Conservation (phyloP, 306 rosid species). For the Dryas drummondii region DNA sequence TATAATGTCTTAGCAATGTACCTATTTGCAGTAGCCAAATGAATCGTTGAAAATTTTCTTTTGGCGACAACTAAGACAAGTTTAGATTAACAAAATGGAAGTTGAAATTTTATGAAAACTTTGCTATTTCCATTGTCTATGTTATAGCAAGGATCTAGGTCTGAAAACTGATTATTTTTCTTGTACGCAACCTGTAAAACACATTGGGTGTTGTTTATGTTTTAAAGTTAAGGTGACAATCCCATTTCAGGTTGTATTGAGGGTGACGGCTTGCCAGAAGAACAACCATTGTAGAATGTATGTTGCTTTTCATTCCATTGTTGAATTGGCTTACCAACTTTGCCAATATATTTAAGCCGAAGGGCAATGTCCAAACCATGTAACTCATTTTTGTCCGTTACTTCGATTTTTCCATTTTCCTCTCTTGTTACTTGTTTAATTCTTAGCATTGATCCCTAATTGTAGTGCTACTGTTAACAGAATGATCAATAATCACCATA, state of each 20-base stretch:
- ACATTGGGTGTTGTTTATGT: background rate
- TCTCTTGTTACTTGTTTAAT: background rate
- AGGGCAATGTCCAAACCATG: background rate
- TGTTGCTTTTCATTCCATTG: background rate
- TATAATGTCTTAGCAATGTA: conserved; percentile 81
- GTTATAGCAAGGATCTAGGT: background rate
- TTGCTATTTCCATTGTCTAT: background rate
- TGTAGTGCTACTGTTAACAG: background rate
- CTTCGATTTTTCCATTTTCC: background rate
- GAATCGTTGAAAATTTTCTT: background rate
- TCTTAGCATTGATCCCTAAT: background rate
- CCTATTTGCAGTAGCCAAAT: conserved; percentile 51
- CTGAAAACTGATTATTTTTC: background rate
- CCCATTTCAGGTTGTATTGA: background rate
- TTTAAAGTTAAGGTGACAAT: background rate
- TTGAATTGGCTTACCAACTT: background rate
- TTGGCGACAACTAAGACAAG: background rate
- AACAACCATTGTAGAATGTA: background rate
- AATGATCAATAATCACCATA: background rate
- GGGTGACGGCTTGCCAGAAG: background rate
- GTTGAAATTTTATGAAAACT: background rate
- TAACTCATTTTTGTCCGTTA: background rate
- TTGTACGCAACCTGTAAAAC: background rate
- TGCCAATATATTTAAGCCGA: background rate
- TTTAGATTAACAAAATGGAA: background rate